These are phyloP conservation scores for Solanum chilense DNA, from an alignment of 257 asterid species.

Conservation along the genomic window DNA sequence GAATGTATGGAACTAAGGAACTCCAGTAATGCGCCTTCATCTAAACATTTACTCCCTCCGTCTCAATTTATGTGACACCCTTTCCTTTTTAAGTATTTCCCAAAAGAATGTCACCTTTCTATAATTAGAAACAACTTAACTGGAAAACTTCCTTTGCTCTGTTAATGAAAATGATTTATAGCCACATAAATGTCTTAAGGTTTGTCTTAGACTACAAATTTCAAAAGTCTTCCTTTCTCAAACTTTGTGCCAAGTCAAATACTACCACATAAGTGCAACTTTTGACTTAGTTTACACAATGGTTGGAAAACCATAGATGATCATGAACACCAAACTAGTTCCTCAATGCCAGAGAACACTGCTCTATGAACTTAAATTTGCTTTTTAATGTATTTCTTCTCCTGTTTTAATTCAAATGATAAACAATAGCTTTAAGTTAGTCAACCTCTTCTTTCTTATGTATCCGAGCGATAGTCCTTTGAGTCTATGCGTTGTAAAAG, in stretches of 20 bases:
- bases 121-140: not conserved
- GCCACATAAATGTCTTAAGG: not conserved
- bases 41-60: not conserved
- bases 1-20: not conserved
- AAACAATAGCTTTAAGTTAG: not conserved
- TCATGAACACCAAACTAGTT: not conserved
- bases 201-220: not conserved
- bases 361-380: not conserved
- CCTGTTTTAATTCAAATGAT: not conserved
- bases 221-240: not conserved
- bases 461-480: not conserved
- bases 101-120: not conserved
- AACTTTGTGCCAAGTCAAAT: not conserved
- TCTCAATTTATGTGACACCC: not conserved
- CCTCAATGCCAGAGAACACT: not conserved
- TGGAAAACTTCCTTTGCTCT: not conserved
- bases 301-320: not conserved
- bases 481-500: not conserved
- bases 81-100: not conserved
- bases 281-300: not conserved
- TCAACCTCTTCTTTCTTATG: not conserved
- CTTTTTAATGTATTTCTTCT: not conserved
- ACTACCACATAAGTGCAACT: not conserved
- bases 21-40: not conserved
- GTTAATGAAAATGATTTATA: not conserved